Percentiles rank a stretch among this genome's conserved stretches.
Evolutionary conservation across 805 yeast species (phyloP).

Genomic region (Scheffersomyces stipitis): DNA sequence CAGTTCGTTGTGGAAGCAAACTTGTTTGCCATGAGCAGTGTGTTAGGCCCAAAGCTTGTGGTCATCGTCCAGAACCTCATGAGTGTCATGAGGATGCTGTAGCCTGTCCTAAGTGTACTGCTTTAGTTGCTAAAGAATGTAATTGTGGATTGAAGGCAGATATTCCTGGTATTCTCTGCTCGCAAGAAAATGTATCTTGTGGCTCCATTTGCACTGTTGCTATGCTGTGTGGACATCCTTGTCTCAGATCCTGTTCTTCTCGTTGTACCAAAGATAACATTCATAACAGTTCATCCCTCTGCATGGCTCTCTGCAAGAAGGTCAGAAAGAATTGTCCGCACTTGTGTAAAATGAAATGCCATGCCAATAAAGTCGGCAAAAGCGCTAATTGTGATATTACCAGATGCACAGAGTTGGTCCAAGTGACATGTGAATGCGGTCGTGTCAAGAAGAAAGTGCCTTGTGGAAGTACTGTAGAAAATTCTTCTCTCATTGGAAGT

Average conservation of each 20-base stretch:
- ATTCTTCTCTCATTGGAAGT: constrained; percentile 33
- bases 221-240: constrained; percentile 43
- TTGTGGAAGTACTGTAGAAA: constrained; percentile 55
- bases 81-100: constrained; percentile 68
- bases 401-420: constrained; percentile 53
- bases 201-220: constrained; percentile 32
- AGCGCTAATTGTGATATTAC: constrained; percentile 47
- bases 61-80: constrained; percentile 70
- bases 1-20: constrained; percentile 79
- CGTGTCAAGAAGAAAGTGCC: constrained; percentile 43
- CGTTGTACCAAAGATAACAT: constrained; percentile 57
- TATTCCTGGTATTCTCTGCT: constrained; percentile 67
- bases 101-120: constrained; percentile 76
- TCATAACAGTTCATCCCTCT: constrained; percentile 50
- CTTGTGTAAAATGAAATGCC: constrained; percentile 63
- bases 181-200: constrained; percentile 68
- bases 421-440: constrained; percentile 65
- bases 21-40: constrained; percentile 68
- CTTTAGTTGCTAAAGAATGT: constrained; percentile 53
- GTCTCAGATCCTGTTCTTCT: constrained; percentile 59
- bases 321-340: constrained; percentile 64
- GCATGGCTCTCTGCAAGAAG: constrained; percentile 60
- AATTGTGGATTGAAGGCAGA: constrained; percentile 54
- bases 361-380: constrained; percentile 42
- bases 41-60: constrained; percentile 57